phyloP scores from a whole-genome alignment of 352 stramenopile species.

The Globisporangium splendens region DNA sequence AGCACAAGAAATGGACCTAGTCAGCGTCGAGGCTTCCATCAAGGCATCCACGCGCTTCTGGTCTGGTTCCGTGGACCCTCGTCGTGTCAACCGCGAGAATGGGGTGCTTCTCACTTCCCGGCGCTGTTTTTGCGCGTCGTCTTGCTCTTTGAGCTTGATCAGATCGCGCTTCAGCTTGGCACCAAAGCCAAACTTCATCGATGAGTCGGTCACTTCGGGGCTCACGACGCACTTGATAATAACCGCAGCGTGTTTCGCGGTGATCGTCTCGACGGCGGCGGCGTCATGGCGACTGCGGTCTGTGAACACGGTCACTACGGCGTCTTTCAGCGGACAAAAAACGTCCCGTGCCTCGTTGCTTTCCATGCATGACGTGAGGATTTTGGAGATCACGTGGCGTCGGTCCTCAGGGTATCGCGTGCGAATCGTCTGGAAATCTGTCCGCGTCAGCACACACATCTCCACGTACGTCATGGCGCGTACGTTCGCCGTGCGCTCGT shows the following conservation, averaged over 20 bases:
- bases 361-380: slow-evolving; percentile 23
- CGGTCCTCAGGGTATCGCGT: slow-evolving; percentile 15
- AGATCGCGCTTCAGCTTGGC: slow-evolving; percentile 12
- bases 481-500: slow-evolving; percentile 17
- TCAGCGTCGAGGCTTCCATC: too few relatives aligned
- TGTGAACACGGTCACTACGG: slow-evolving; percentile 10
- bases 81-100: neutral
- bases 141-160: slow-evolving; percentile 12
- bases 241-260: slow-evolving; percentile 8
- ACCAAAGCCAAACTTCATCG: slow-evolving; percentile 21
- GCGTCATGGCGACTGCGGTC: neutral
- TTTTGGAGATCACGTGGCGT: slow-evolving; percentile 9
- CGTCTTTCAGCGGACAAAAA: slow-evolving; percentile 14
- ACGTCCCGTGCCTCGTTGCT: slow-evolving; percentile 15
- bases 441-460: slow-evolving; percentile 18
- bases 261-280: slow-evolving; percentile 4
- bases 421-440: slow-evolving; percentile 13
- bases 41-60: too few relatives aligned
- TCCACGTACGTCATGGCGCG: slow-evolving; percentile 20
- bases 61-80: too few relatives aligned
- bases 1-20: neutral
- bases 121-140: neutral
- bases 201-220: slow-evolving; percentile 9
- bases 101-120: neutral
- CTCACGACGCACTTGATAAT: slow-evolving; percentile 18